phyloP scores from a whole-genome alignment of 352 stramenopile species.

The Halophytophthora polymorphica region DNA sequence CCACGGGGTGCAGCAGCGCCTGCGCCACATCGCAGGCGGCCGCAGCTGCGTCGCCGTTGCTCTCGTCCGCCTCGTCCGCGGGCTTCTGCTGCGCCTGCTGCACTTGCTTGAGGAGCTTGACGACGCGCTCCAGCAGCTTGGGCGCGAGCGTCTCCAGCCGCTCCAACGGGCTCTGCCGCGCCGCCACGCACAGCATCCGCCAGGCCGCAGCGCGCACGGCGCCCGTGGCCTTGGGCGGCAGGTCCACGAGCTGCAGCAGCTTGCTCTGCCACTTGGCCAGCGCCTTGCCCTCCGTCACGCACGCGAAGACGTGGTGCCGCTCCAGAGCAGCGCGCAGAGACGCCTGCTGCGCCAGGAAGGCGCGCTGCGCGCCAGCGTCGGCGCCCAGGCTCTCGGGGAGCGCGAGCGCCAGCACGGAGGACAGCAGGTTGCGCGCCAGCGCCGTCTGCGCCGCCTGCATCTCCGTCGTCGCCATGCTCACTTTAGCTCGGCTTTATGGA shows the following conservation, averaged over 20 bases:
- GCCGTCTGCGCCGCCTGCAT: conserved; percentile 17
- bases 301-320: conserved; percentile 73
- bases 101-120: conserved; percentile 73
- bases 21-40: conserved; percentile 43
- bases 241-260: conserved; percentile 61
- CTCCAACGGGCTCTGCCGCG: conserved; percentile 58
- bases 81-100: conserved; percentile 26
- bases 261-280: conserved; percentile 68
- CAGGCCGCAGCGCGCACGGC: conserved; percentile 46
- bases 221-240: conserved; percentile 21
- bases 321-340: conserved; percentile 45
- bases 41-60: conserved; percentile 25
- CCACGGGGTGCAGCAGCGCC: conserved; percentile 43
- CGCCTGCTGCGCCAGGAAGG: conserved; percentile 50
- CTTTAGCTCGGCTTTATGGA: too few species aligned
- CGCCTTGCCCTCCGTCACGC: conserved; percentile 72
- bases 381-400: conserved; percentile 55
- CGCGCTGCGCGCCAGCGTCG: conserved; percentile 30
- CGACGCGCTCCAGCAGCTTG: conserved; percentile 61
- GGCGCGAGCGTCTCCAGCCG: conserved; percentile 48
- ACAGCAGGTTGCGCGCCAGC: conserved; percentile 78
- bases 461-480: conserved; percentile 8
- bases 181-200: conserved; percentile 53
- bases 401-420: conserved; percentile 66
- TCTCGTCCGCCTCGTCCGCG: conserved; percentile 21